Conservation (phyloP, 257 asterid species). For the Scutellaria baicalensis region DNA sequence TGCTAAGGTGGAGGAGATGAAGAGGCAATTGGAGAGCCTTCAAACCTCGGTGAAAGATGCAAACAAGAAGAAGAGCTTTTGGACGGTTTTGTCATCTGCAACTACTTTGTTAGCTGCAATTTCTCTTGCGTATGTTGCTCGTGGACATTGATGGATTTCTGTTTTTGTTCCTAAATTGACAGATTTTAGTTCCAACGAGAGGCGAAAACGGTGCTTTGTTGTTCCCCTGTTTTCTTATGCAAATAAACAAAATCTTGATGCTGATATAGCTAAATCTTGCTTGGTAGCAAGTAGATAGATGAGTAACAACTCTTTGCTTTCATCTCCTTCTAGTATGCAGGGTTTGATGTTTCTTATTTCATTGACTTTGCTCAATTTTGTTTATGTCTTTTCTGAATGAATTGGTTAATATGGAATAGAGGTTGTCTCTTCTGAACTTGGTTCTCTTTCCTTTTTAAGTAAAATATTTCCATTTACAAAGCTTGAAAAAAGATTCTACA, state of each 20-base stretch:
- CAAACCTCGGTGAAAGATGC: slow-evolving; percentile 42
- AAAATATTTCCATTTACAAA: no score
- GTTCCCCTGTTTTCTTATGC: slow-evolving; percentile 1
- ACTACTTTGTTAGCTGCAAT: slow-evolving; percentile 61
- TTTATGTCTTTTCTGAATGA: no score
- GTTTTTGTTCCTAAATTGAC: not conserved
- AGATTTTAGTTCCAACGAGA: slow-evolving; percentile 14
- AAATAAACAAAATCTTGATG: slow-evolving; percentile 14
- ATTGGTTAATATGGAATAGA: no score
- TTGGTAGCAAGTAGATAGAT: slow-evolving; percentile 11
- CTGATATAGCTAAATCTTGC: slow-evolving; percentile 9
- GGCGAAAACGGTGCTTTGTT: not conserved
- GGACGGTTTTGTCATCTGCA: slow-evolving; percentile 64
- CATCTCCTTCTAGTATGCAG: slow-evolving; percentile 4
- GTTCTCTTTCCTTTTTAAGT: no score
- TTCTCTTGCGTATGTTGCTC: slow-evolving; percentile 54
- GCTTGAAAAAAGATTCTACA: no score
- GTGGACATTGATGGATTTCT: slow-evolving; percentile 37
- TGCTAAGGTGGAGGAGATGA: slow-evolving; percentile 49
- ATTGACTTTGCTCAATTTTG: not conserved
- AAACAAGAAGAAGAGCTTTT: slow-evolving; percentile 65
- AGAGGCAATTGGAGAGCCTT: slow-evolving; percentile 41
- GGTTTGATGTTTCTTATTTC: not conserved
- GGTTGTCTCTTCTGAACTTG: not conserved
- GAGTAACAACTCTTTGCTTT: slow-evolving; percentile 22